Percentiles rank a stretch among this genome's conserved stretches.
Evolutionary conservation across 257 asterid species (phyloP).

Genomic region (Dorcoceras hygrometricum): DNA sequence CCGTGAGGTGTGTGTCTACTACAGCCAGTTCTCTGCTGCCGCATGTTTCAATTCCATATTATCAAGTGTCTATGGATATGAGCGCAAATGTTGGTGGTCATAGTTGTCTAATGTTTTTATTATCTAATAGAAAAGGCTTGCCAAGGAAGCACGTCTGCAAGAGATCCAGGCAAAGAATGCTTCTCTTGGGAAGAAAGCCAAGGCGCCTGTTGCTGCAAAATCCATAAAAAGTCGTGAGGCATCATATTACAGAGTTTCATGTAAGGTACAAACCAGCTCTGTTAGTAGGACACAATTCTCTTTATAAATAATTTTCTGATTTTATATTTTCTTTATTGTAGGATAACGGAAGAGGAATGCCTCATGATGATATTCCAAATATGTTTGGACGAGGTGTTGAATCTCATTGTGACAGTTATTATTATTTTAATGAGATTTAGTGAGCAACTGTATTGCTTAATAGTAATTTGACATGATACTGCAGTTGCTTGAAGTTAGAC

Average conservation of each 20-base stretch:
- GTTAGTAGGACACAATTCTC: slow-evolving; percentile 9
- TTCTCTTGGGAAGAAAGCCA: slow-evolving; percentile 72
- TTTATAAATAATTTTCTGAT: slow-evolving; percentile 21
- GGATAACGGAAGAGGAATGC: slow-evolving; percentile 98
- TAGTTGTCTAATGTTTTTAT: slow-evolving; percentile 17
- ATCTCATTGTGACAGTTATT: slow-evolving; percentile 23
- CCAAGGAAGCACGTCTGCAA: slow-evolving; percentile 84
- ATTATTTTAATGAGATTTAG: background rate
- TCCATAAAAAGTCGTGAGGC: slow-evolving; percentile 75
- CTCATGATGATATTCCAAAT: slow-evolving; percentile 93
- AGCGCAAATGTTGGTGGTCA: slow-evolving; percentile 5
- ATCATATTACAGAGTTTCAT: slow-evolving; percentile 68
- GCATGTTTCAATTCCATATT: background rate
- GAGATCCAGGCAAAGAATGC: slow-evolving; percentile 79
- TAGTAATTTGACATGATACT: slow-evolving; percentile 4
- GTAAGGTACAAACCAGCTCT: slow-evolving; percentile 54
- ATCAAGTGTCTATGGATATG: background rate
- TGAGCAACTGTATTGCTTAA: slow-evolving; percentile 3
- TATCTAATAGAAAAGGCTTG: slow-evolving; percentile 70
- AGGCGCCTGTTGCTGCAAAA: slow-evolving; percentile 45
- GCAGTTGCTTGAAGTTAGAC: slow-evolving; percentile 7
- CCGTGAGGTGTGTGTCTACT: slow-evolving; percentile 52
- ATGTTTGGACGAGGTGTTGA: slow-evolving; percentile 89
- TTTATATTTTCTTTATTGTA: slow-evolving; percentile 31
- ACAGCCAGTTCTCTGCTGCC: background rate